These are phyloP conservation scores for Skeletonema costatum DNA, from an alignment of 108 stramenopile genomes.

Conservation along the genomic window DNA sequence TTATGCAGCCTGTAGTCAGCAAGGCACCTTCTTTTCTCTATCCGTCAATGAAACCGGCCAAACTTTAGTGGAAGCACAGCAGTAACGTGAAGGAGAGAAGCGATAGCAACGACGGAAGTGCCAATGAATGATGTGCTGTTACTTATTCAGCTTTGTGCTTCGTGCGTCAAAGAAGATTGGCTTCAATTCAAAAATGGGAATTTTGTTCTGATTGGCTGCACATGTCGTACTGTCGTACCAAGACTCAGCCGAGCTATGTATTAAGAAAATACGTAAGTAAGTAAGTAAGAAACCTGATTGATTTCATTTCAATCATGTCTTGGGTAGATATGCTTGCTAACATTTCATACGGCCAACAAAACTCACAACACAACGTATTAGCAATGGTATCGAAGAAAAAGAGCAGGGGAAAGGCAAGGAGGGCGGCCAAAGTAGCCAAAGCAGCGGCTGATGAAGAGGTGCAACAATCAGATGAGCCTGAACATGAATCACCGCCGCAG, in stretches of 20 bases:
- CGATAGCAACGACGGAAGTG: neutral
- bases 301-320: too few species aligned
- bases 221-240: neutral
- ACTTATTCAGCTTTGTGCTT: neutral
- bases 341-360: neutral
- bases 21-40: neutral
- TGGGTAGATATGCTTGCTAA: too few species aligned
- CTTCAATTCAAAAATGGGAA: neutral
- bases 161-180: neutral
- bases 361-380: neutral
- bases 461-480: too few species aligned
- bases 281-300: too few species aligned
- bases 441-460: neutral
- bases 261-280: too few species aligned
- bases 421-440: neutral
- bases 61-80: neutral
- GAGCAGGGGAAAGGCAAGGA: neutral
- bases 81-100: neutral
- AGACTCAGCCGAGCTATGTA: too few species aligned
- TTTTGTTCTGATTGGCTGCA: constrained; percentile 1
- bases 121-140: neutral
- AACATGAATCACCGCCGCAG: neutral
- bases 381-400: neutral
- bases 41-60: neutral
- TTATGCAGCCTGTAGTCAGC: neutral